phyloP scores from a whole-genome alignment of 192 early-diverging fungal species.

The Helicostylum pulchrum region DNA sequence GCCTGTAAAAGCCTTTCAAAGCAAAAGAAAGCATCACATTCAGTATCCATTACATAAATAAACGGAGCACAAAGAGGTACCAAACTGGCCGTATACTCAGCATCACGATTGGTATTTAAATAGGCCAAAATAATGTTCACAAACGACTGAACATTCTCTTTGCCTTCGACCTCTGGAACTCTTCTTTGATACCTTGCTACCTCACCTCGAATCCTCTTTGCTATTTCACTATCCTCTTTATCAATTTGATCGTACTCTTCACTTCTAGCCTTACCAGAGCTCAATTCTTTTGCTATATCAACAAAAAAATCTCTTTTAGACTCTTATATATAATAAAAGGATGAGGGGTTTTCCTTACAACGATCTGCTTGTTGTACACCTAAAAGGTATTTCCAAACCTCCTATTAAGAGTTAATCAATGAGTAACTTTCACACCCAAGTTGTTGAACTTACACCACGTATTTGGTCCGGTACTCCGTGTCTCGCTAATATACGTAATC shows the following conservation, averaged over 20 bases:
- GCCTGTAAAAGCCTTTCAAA: conserved; percentile 69
- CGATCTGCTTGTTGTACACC: conserved; percentile 78
- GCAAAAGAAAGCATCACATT: conserved; percentile 76
- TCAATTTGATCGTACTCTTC: conserved; percentile 68
- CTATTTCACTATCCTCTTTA: conserved; percentile 58
- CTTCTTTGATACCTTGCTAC: conserved; percentile 59
- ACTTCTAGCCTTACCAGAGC: conserved; percentile 45
- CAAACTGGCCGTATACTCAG: conserved; percentile 72
- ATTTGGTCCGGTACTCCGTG: conserved; percentile 83
- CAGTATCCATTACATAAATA: conserved; percentile 64
- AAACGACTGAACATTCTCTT: conserved; percentile 42
- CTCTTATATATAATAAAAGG: not conserved
- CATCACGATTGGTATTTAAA: conserved; percentile 68
- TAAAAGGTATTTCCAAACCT: conserved; percentile 84
- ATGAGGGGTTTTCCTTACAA: conserved; percentile 47
- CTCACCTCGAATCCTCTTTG: conserved; percentile 79
- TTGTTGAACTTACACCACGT: conserved; percentile 46
- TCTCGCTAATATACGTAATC: conserved; percentile 66
- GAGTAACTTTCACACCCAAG: not conserved
- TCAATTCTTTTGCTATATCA: conserved; percentile 65
- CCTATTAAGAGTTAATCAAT: conserved; percentile 36
- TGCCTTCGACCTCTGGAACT: not conserved
- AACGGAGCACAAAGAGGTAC: conserved; percentile 81
- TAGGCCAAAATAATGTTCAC: conserved; percentile 83
- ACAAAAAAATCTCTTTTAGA: not conserved